A percentile compares a stretch with the other conserved stretches of the same genome.
Conservation (phyloP, 306 rosid genomes). For the Prunus kanzakura region DNA sequence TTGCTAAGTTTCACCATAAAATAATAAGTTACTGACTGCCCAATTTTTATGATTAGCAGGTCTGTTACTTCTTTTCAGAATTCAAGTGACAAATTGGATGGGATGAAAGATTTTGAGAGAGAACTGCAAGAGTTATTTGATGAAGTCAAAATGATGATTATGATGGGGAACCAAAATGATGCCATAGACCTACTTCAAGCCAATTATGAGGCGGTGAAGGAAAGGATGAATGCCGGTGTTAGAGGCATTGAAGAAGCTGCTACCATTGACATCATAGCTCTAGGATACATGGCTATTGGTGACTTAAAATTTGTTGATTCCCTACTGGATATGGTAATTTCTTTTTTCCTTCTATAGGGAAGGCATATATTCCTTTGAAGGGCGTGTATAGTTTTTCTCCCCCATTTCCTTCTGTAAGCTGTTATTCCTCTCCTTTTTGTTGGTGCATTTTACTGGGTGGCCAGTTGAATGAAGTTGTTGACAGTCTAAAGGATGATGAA, state of each 20-base stretch:
- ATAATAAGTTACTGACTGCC: neutral
- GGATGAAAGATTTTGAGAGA: conserved; percentile 41
- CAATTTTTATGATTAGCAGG: conserved; percentile 15
- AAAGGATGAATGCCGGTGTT: conserved; percentile 53
- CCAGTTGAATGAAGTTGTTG: conserved; percentile 75
- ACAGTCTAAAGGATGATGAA: conserved; percentile 57
- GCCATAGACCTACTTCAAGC: conserved; percentile 71
- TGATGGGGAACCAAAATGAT: conserved; percentile 54
- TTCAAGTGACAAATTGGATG: conserved; percentile 24
- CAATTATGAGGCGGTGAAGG: conserved; percentile 75
- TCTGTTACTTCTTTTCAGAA: conserved; percentile 24
- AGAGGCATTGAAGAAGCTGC: conserved; percentile 88
- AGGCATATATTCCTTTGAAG: neutral
- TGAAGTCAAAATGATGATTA: conserved; percentile 71
- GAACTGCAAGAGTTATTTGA: conserved; percentile 73
- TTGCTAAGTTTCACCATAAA: neutral
- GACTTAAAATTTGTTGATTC: conserved; percentile 57
- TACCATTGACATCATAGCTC: conserved; percentile 60
- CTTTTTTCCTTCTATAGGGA: neutral
- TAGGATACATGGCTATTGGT: conserved; percentile 79
- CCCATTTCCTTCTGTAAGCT: neutral
- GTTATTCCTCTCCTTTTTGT: conserved; percentile 9
- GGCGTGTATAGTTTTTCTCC: neutral
- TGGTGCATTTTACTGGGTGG: conserved; percentile 32
- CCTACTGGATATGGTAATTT: conserved; percentile 52